Base-by-base conservation (phyloP, 805 yeast genomes). In the Suhomyces sp. region DNA sequence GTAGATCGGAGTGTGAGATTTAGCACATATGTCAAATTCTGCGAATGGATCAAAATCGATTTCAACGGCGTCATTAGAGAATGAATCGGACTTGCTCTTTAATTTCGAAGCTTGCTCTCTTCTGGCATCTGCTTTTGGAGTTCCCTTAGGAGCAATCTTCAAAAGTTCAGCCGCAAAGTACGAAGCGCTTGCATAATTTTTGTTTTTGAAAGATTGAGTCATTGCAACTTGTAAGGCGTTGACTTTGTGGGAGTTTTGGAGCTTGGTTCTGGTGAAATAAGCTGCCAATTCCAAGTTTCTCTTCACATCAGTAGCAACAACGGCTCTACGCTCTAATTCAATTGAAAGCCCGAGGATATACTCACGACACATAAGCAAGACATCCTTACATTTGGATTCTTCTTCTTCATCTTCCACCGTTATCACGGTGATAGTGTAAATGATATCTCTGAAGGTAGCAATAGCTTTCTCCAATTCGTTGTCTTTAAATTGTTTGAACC, bases 271-370 rank as follows among this genome's bases (percentile, higher is more conserved):
- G 10, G 98, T 88, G 70, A 93, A 95, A 64, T 91, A 91, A 1
- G 98, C 95, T 5, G 98, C 98, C 47, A 93, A 70, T 62, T 93
- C 98, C 54, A 93, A 72, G 60, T 88, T 90, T 44, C 98, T 83
- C 61, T 88, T 83, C 36, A 83, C 70, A 42, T 81, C 81, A 19
- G 74, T 74, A 8, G 81, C 71, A 20, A 83, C 86, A 39, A 95
- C 64, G 8, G 83, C 57, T 64, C 98, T 88, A 64, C 99, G 90
- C 37, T 76, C 76, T 45, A 91, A 72, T 63, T 93, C 99, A 44
- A 93, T 87, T 15, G 95, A 83, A 46, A 91, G 74, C 18, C 98
- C 98, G 33, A 93, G 60, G 51, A 93, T 88, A 62, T 93, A 93
- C 58, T 91, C 96, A 48, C 85, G 82, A 61, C 96, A 84, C 42